phyloP scores from a whole-genome alignment of 1,284 basidiomycete genomes.

The Takashimella koratensis region DNA sequence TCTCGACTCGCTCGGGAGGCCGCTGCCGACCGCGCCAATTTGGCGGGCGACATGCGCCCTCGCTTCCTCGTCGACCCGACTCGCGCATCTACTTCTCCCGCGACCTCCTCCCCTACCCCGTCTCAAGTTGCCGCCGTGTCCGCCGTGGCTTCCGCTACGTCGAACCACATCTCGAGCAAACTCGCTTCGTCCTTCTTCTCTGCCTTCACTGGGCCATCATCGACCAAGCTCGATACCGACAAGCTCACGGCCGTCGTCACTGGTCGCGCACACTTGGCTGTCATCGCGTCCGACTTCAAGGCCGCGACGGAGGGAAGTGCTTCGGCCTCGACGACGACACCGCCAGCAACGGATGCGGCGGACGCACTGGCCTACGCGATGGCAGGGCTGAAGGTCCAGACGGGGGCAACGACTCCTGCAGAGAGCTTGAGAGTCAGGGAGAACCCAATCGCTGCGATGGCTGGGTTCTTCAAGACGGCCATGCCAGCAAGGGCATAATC shows the following conservation, averaged over 20 bases:
- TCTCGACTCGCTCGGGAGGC: conserved; percentile 64
- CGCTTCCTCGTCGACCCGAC: conserved; percentile 44
- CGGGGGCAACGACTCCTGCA: conserved; percentile 14
- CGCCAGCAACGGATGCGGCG: conserved; percentile 4
- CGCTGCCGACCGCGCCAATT: conserved; percentile 37
- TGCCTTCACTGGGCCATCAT: conserved; percentile 42
- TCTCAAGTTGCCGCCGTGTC: conserved; percentile 14
- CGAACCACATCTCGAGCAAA: conserved; percentile 45
- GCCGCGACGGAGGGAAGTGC: neutral
- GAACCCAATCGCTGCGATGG: conserved; percentile 26
- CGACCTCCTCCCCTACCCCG: conserved; percentile 8
- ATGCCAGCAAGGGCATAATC: neutral
- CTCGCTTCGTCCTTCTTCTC: conserved; percentile 50
- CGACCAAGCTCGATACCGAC: conserved; percentile 39
- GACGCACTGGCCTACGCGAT: conserved; percentile 29
- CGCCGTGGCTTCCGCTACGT: conserved; percentile 30
- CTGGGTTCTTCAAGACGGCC: conserved; percentile 21
- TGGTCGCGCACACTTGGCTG: conserved; percentile 45
- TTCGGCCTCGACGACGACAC: neutral
- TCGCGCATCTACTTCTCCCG: conserved; percentile 2
- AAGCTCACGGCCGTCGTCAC: conserved; percentile 50
- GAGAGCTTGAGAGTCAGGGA: conserved; percentile 21
- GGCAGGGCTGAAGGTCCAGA: conserved; percentile 30
- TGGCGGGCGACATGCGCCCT: conserved; percentile 40
- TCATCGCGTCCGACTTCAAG: conserved; percentile 27